Evolutionary conservation across 805 yeast species (phyloP), one percentile per base, ranked within the genome.

Genomic region (Metschnikowia lochheadii): DNA sequence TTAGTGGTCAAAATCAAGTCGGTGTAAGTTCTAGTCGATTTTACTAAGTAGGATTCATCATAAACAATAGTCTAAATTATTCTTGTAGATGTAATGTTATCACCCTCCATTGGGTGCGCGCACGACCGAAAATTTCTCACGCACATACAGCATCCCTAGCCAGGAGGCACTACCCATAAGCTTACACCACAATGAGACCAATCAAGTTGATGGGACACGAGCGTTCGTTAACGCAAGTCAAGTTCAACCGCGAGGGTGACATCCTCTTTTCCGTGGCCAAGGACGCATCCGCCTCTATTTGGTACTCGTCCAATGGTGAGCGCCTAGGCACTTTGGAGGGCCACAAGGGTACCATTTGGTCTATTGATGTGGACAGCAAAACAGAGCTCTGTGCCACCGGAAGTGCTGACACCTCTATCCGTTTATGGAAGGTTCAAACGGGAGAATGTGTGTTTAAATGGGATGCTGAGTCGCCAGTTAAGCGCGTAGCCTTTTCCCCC

Each of bases 251-350:
- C 55, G 98, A 95, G 64, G 99, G 99, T 42, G 99, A 94, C 69
- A 72, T 94, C 59, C 79, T 94, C 50, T 85, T 94, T 67, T 84
- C 98, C 10, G 91, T 89, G 38, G 89, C 97, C 56, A 90, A 94
- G 70, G 99, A 94, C 79, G 79, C 80, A 61, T 82, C 84, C 11
- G 96, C 95, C 1, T 85, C 91, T 43, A 85, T 92, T 54, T 95
- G 98, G 97, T 94, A 81, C 71, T 82, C 97, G 31, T 84, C 87
- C 56, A 92, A 91, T 68, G 99, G 99, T 62, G 99, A 94, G 73
- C 83, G 98, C 69, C 72, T 94, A 52, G 99, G 99, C 46, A 94
- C 99, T 53, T 81, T 89, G 59, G 82, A 73, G 50, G 78, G 78
- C 36, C 98, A 94, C 69, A 78, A 79, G 52, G 99, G 99, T 84